Base-by-base conservation (phyloP, 768 basidiomycete species). In the Tephrocybe sp. region DNA sequence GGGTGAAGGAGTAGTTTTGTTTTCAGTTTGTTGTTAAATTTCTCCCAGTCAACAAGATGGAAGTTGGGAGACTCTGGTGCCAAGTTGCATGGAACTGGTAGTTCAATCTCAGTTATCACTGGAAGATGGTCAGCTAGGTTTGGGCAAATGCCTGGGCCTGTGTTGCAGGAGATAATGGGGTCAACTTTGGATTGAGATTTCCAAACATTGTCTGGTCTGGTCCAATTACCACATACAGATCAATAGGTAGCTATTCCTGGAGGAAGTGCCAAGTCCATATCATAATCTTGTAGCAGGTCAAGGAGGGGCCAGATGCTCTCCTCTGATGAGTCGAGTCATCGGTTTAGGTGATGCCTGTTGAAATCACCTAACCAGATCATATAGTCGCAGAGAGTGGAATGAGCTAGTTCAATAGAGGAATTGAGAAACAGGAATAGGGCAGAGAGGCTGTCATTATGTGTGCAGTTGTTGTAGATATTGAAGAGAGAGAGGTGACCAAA, bases 31-130 rank as follows among this genome's bases (percentile, higher is more conserved):
- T 48, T 30, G 1, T 42, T 27, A 49, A 69, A 64, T 1, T 49
- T 45, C 1, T 51, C 42, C 64, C 64, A 69, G 44, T 67, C 60
- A 1, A 49, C 49, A 2, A 27, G 45, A 1, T 50, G 32, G 48
- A 53, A 71, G 48, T 68, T 64, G 15, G 44, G 35, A 12, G 26
- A 5, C 2, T 32, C 45, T 11, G 36, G 19, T 6, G 22, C 5
- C 0, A 44, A 16, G 9, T 40, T 25, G 9, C 24, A 1, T 4
- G 48, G 22, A 0, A 55, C 15, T 2, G 44, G 30, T 1, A 67
- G 19, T 5, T 64, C 56, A 0, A 73, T 11, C 1, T 32, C 35
- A 1, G 58, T 65, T 9, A 61, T 22, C 4, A 73, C 64, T 2
- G 69, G 70, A 15, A 67, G 52, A 21, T n/a, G n/a, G n/a, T n/a